Percentiles rank a stretch among this genome's conserved stretches.
Evolutionary conservation across 2,329 filamentous ascomycete genomes (phyloP).

Genomic region (Aspergillus tanneri): DNA sequence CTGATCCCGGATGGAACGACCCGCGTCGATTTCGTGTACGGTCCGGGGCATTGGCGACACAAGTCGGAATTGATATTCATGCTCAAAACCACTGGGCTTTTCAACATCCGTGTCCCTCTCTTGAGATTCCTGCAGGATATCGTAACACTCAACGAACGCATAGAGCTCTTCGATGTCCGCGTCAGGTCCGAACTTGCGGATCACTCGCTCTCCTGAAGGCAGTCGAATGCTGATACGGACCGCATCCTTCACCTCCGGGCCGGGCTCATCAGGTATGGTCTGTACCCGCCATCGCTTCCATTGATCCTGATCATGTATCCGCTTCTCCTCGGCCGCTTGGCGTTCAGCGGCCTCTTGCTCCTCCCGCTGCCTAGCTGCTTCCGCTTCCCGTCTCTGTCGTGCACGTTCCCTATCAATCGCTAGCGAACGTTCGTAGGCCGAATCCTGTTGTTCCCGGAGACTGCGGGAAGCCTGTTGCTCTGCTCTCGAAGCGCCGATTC

Average conservation of each 20-base stretch:
- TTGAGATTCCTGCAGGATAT: conserved; percentile 53
- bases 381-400: conserved; percentile 71
- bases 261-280: conserved; percentile 67
- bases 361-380: conserved; percentile 59
- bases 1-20: conserved; percentile 65
- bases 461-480: conserved; percentile 79
- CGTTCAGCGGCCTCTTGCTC: conserved; percentile 67
- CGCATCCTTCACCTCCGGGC: conserved; percentile 61
- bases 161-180: conserved; percentile 84
- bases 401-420: conserved; percentile 85
- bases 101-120: conserved; percentile 38
- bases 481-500: conserved; percentile 70
- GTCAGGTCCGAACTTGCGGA: conserved; percentile 70
- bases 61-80: conserved; percentile 81
- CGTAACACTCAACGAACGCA: conserved; percentile 91
- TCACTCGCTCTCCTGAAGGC: conserved; percentile 68
- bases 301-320: conserved; percentile 57
- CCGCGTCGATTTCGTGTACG: conserved; percentile 69
- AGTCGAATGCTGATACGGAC: conserved; percentile 68
- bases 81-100: conserved; percentile 68
- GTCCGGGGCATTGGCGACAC: conserved; percentile 81
- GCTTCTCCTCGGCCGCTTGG: conserved; percentile 60
- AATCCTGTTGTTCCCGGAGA: conserved; percentile 84
- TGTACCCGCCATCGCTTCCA: conserved; percentile 81
- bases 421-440: conserved; percentile 87